Evolutionary conservation across 305 asterid genomes (phyloP).

Genomic region (Fraxinus greggii): DNA sequence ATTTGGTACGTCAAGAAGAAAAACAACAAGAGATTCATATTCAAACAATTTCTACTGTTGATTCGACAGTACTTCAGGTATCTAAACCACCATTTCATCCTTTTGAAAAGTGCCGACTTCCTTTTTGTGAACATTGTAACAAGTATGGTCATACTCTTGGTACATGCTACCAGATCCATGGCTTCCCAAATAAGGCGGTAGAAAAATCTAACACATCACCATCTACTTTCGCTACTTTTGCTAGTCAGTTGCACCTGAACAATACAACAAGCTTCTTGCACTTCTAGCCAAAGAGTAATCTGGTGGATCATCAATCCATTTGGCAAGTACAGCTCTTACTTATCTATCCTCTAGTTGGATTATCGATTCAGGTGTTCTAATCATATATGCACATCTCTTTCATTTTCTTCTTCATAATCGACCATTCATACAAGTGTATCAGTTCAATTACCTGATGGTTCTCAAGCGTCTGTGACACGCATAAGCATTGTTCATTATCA

Average conservation of each 20-base stretch:
- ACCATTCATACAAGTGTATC: background rate
- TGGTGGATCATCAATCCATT: background rate
- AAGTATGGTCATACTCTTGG: background rate
- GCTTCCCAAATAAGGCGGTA: background rate
- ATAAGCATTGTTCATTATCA: background rate
- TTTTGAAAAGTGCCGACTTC: background rate
- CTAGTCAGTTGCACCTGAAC: background rate
- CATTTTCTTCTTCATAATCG: background rate
- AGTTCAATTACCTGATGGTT: background rate
- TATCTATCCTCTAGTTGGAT: too few species aligned
- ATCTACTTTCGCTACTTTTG: background rate
- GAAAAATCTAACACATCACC: background rate
- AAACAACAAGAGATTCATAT: background rate
- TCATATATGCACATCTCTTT: too few species aligned
- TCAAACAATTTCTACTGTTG: background rate
- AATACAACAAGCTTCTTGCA: background rate
- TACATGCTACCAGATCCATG: constrained; percentile 5
- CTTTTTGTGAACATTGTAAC: background rate
- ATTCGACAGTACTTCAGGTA: background rate
- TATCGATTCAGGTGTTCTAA: too few species aligned
- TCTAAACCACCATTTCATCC: background rate
- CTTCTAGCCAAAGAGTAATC: background rate
- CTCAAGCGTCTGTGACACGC: background rate
- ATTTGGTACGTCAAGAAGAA: background rate
- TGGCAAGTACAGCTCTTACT: background rate